Evolutionary conservation across 306 rosid genomes (phyloP), one percentile per base, ranked within the genome.

Genomic region (Begonia masoniana): DNA sequence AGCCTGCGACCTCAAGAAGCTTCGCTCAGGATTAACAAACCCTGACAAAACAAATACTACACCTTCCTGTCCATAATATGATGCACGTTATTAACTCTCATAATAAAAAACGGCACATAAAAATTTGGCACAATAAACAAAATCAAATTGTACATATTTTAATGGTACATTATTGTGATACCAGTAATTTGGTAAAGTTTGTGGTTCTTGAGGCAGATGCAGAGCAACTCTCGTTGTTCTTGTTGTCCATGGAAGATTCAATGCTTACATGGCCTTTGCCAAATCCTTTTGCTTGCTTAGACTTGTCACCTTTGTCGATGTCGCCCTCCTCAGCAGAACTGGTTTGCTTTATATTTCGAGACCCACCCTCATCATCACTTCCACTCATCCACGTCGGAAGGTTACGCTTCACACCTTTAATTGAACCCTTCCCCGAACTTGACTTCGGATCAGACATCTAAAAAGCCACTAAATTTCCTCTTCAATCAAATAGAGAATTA

Each of bases 1-100:
- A 1, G 96, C 94, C 23, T 57, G 92, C 24, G 96, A 91, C 52
- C 96, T 65, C 82, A 91, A 63, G 58, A 61, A 72, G 63, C 95
- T 60, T 23, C 95, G 88, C 76, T 89, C 91, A 2, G 97, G 95
- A 78, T 89, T 89, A 52, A 89, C 87, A 78, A 89, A 82, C 17
- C 97, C 97, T 9, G 97, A 89, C 49, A 89, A 57, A 65, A 82
- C 95, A 70, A 85, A 89, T 60, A 85, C 87, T 50, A 89, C 94
- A 15, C 95, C 95, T 70, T 85, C 91, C 95, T 89, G 95, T 50
- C 57, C 68, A 73, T 2, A 59, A 31, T 60, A 66, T 13, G 63
- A 51, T 15, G 10, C 51, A 17, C 51, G 3, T 35, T 11, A 49
- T 63, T 24, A 68, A 21, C 4, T 11, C 15, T n/a, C 15, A 12